phyloP scores from a whole-genome alignment of 345 rosid species.

The Lumnitzera racemosa region DNA sequence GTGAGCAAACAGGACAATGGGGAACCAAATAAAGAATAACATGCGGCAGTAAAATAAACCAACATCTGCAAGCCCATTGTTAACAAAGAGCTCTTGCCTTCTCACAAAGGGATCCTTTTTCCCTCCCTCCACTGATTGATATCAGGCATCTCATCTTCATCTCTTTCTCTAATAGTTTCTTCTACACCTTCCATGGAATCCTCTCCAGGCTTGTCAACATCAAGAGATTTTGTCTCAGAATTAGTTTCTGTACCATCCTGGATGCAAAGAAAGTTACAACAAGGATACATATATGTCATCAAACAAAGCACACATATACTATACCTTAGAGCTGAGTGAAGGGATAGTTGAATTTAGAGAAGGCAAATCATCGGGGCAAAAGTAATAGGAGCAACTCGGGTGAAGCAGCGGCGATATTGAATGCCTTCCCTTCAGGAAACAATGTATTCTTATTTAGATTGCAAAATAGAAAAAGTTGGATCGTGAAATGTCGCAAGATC shows the following conservation, averaged over 20 bases:
- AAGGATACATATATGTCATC: background rate
- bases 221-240: slow-evolving; percentile 13
- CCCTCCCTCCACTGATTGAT: slow-evolving; percentile 32
- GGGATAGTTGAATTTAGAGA: slow-evolving; percentile 55
- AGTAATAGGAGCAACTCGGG: slow-evolving; percentile 67
- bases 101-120: slow-evolving; percentile 76
- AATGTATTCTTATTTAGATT: background rate
- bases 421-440: slow-evolving; percentile 66
- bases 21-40: background rate
- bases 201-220: slow-evolving; percentile 18
- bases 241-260: slow-evolving; percentile 43
- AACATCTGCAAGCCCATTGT: slow-evolving; percentile 92
- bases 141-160: slow-evolving; percentile 22
- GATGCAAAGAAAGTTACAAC: slow-evolving; percentile 3
- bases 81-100: slow-evolving; percentile 69
- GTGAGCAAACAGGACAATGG: background rate
- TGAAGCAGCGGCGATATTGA: slow-evolving; percentile 71
- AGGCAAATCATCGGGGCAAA: slow-evolving; percentile 67
- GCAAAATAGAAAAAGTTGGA: background rate
- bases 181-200: background rate
- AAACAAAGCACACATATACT: background rate
- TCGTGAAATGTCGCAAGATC: background rate
- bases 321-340: slow-evolving; percentile 61
- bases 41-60: slow-evolving; percentile 6
- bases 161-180: slow-evolving; percentile 3